phyloP scores from a whole-genome alignment of 495 filamentous ascomycete genomes.

The Talaromyces stipitatus region DNA sequence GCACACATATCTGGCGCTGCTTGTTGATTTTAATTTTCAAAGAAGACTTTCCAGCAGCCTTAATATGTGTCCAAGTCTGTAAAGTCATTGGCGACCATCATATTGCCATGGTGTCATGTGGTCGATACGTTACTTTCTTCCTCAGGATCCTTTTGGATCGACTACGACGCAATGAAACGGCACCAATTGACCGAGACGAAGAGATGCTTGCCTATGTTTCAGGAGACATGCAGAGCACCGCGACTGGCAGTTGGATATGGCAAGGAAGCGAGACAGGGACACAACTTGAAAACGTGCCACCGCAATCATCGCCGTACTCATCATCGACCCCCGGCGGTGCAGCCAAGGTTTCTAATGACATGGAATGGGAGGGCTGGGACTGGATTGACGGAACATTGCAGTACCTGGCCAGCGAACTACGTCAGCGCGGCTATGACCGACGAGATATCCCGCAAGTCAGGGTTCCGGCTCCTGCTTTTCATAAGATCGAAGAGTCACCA shows the following conservation, averaged over 20 bases:
- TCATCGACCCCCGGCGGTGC: neutral
- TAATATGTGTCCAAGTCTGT: constrained; percentile 63
- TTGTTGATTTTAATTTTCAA: constrained; percentile 71
- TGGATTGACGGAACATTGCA: constrained; percentile 43
- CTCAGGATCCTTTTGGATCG: constrained; percentile 54
- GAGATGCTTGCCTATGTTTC: constrained; percentile 86
- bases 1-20: constrained; percentile 87
- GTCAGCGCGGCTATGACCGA: constrained; percentile 15
- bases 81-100: constrained; percentile 60
- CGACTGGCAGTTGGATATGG: constrained; percentile 84
- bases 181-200: constrained; percentile 65
- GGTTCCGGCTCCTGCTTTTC: constrained; percentile 13
- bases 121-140: constrained; percentile 81
- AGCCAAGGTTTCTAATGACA: constrained; percentile 9
- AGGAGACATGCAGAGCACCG: constrained; percentile 80
- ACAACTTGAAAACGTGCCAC: constrained; percentile 25
- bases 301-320: constrained; percentile 8
- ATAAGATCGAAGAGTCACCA: constrained; percentile 26
- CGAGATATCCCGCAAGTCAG: constrained; percentile 7
- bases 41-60: constrained; percentile 61
- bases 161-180: constrained; percentile 41
- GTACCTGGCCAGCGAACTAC: constrained; percentile 36
- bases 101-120: constrained; percentile 69
- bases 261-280: constrained; percentile 51
- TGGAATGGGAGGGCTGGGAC: constrained; percentile 47